Evolutionary conservation across 305 asterid species (phyloP), one percentile per base, ranked within the genome.

Genomic region (Ilex paraguariensis): DNA sequence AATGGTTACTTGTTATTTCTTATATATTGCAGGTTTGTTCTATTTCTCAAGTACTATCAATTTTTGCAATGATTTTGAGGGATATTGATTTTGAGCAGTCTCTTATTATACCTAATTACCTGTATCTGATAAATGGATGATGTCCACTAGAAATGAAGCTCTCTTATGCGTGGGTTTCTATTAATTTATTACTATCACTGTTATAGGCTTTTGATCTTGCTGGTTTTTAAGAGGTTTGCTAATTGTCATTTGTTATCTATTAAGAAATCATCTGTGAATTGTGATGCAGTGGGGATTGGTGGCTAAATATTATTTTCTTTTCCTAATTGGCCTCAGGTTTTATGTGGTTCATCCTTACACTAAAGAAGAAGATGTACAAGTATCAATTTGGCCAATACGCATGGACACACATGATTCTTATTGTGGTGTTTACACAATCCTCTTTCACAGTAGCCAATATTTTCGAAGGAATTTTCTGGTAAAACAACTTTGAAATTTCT

Each of bases 341-440:
- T 76, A 79, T 94, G 87, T 94, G 99, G 96, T 94, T 94, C 83
- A 90, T 93, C 70, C 89, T 93, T 68, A 75, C 97, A 16, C 77
- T 93, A 62, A 93, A 93, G 90, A 93, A 90, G 93, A 86, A 79
- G 90, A 82, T 79, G 93, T 94, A 94, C 87, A 94, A 94, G 83
- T 94, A 94, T 83, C 99, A 94, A 66, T 94, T 94, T 69, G 84
- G 99, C 72, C 99, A 94, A 75, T 94, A 84, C 69, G 98, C 99
- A 14, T 94, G 99, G 98, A 94, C 96, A 1, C 99, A 94, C 65
- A 94, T 94, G 99, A 94, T 90, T 71, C 77, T 94, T 69, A 94
- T 90, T 77, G 96, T 91, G 79, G 98, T 94, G 65, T 90, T 94
- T 76, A 81, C 95, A 2, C 99, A 94, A 73, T 90, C 99, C 28